A percentile compares a stretch with the other conserved stretches of the same genome.
These are phyloP conservation scores for Termitomyces sp. DNA, from an alignment of 1,284 basidiomycete species.

Conservation along the genomic window DNA sequence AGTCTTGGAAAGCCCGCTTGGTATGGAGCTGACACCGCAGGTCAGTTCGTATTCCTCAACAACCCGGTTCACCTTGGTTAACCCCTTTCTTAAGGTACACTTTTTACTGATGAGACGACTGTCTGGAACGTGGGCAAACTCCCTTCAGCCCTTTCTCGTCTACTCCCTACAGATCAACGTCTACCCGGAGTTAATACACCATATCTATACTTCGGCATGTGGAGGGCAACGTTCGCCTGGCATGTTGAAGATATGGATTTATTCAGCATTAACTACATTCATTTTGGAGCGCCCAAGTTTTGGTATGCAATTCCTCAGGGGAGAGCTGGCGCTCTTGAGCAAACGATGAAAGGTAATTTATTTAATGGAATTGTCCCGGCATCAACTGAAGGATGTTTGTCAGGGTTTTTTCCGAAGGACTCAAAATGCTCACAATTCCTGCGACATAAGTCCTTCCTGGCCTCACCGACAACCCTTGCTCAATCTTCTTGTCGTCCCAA, in stretches of 20 bases:
- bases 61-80: background rate
- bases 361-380: background rate
- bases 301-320: conserved; percentile 97
- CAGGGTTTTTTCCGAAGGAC: conserved; percentile 86
- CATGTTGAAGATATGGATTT: conserved; percentile 98
- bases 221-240: conserved; percentile 98
- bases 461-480: conserved; percentile 81
- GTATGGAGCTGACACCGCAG: conserved; percentile 97
- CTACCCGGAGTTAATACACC: conserved; percentile 96
- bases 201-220: conserved; percentile 99
- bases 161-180: conserved; percentile 65
- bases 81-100: conserved; percentile 50
- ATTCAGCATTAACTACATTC: conserved; percentile 98
- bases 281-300: conserved; percentile 95
- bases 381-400: conserved; percentile 5
- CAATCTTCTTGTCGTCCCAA: conserved; percentile 84
- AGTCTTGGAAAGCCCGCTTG: conserved; percentile 84
- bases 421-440: conserved; percentile 90
- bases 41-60: conserved; percentile 32
- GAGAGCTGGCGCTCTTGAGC: conserved; percentile 73
- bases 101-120: conserved; percentile 79
- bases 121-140: conserved; percentile 93
- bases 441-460: conserved; percentile 95
- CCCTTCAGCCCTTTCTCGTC: conserved; percentile 80
- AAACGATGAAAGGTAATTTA: conserved; percentile 70